A percentile compares a stretch with the other conserved stretches of the same genome.
Conservation (phyloP, 352 stramenopile genomes). For the Pythium monospermum region DNA sequence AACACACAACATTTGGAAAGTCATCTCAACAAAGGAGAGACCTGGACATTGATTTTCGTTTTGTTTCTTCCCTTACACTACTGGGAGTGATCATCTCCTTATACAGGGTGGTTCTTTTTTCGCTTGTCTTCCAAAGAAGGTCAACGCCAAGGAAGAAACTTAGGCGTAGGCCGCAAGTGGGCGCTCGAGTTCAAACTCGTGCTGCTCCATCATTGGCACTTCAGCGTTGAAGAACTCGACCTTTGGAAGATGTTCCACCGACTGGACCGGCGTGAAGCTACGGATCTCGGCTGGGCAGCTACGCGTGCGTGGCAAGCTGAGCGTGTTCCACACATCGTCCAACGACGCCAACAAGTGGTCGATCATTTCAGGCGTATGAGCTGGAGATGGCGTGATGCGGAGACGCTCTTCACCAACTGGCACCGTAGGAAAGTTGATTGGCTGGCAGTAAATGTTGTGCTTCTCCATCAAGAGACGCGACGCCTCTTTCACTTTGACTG, state of each 20-base stretch:
- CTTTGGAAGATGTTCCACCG: constrained; percentile 71
- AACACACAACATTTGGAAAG: too few species aligned
- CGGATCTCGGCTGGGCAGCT: constrained; percentile 27
- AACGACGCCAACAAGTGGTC: constrained; percentile 77
- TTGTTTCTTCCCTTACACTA: not conserved
- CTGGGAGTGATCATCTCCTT: not conserved
- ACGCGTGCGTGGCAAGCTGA: constrained; percentile 58
- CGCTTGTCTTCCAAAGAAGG: too few species aligned
- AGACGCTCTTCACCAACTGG: constrained; percentile 87
- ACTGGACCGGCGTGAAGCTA: constrained; percentile 38
- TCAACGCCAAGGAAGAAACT: not conserved
- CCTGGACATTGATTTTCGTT: not conserved
- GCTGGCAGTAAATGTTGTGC: constrained; percentile 89
- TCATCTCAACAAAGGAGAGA: not conserved
- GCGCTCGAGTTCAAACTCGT: constrained; percentile 39
- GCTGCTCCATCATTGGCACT: constrained; percentile 30
- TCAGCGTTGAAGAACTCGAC: constrained; percentile 74
- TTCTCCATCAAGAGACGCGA: constrained; percentile 89
- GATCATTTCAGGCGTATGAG: constrained; percentile 88
- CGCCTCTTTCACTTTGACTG: constrained; percentile 85
- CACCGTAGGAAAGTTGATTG: constrained; percentile 91
- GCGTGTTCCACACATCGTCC: constrained; percentile 83
- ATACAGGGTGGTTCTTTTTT: not conserved
- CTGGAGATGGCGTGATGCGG: constrained; percentile 78
- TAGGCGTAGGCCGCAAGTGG: constrained; percentile 37